phyloP scores from a whole-genome alignment of 176 grass and related monocot genomes.

The Musa schizocarpa region DNA sequence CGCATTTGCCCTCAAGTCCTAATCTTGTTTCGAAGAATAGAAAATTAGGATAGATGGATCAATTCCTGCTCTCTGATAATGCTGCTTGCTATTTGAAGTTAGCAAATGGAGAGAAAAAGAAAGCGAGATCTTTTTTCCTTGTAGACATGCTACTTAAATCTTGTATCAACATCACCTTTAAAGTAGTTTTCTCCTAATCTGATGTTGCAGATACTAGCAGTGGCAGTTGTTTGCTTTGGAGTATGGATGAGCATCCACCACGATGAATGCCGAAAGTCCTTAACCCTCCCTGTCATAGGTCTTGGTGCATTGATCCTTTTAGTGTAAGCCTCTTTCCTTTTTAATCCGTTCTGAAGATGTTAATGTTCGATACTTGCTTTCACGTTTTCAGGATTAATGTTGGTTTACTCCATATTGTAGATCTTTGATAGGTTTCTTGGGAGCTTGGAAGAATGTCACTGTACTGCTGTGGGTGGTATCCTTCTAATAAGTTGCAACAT shows the following conservation, averaged over 20 bases:
- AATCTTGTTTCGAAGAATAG: too few relatives aligned
- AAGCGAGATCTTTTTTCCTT: too few relatives aligned
- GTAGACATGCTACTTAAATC: too few relatives aligned
- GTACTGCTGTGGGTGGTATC: constrained; percentile 93
- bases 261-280: constrained; percentile 69
- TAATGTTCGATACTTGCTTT: neutral
- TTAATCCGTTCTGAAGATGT: neutral
- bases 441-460: constrained; percentile 76
- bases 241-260: constrained; percentile 93
- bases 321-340: constrained; percentile 42
- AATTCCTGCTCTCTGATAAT: too few relatives aligned
- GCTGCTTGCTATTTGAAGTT: too few relatives aligned
- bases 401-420: constrained; percentile 32
- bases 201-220: constrained; percentile 61
- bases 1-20: too few relatives aligned
- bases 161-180: too few relatives aligned
- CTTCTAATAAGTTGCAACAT: constrained; percentile 25
- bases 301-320: constrained; percentile 83
- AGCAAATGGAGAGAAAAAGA: too few relatives aligned
- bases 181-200: neutral
- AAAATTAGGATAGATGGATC: too few relatives aligned
- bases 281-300: constrained; percentile 72
- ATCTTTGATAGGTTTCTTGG: constrained; percentile 79
- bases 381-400: neutral
- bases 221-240: constrained; percentile 72